These are phyloP conservation scores for Pichia sp. DNA, from an alignment of 1,139 yeast genomes.

Conservation along the genomic window DNA sequence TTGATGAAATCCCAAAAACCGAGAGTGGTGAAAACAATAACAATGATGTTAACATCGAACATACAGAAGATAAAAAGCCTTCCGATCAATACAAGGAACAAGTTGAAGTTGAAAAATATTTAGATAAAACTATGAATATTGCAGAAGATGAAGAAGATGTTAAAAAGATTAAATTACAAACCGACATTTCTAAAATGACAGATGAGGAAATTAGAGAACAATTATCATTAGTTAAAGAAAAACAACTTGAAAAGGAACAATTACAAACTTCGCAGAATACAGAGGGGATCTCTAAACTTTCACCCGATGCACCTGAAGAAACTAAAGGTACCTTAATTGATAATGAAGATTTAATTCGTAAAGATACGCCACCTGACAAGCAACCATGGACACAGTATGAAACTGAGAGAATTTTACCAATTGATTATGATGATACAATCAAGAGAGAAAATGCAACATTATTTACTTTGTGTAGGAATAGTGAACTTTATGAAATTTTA, in stretches of 20 bases:
- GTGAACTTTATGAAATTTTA: conserved; percentile 41
- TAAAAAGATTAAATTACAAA: not conserved
- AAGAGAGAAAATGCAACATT: conserved; percentile 41
- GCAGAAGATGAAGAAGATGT: not conserved
- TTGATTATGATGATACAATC: not conserved
- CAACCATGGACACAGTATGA: conserved; percentile 15
- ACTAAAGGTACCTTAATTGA: conserved; percentile 21
- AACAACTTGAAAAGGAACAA: conserved; percentile 5
- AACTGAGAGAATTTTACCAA: conserved; percentile 11
- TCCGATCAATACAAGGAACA: conserved; percentile 4
- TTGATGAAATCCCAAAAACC: not conserved
- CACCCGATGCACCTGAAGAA: conserved; percentile 12
- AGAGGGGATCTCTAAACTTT: not conserved
- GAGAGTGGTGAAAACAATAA: not conserved
- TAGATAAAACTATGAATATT: not conserved
- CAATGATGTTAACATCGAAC: not conserved
- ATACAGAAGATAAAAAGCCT: not conserved
- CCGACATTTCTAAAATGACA: conserved; percentile 10
- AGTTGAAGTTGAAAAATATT: conserved; percentile 3
- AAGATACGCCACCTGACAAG: conserved; percentile 20
- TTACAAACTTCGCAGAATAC: not conserved
- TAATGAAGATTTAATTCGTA: conserved; percentile 18
- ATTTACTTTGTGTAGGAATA: conserved; percentile 49
- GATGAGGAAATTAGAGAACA: conserved; percentile 18
- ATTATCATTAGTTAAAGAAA: conserved; percentile 6